A percentile compares a stretch with the other conserved stretches of the same genome.
Evolutionary conservation across 306 rosid species (phyloP).

Genomic region (Cyclanthera cordifolia): DNA sequence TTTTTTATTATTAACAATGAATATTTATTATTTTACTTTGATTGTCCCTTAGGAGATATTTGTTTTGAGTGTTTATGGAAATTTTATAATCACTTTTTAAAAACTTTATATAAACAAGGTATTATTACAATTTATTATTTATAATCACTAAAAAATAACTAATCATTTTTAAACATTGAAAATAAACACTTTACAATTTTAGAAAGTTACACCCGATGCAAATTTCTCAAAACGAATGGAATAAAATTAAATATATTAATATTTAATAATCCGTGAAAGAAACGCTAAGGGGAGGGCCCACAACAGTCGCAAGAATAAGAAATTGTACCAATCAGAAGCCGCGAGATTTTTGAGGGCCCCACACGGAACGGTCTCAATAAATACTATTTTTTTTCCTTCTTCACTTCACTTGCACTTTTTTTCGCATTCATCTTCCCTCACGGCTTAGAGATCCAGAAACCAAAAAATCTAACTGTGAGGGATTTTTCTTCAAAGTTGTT

Average conservation of each 20-base stretch:
- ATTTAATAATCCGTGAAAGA: not conserved
- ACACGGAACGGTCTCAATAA: constrained; percentile 1
- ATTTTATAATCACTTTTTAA: no score
- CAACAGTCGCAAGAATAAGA: constrained; percentile 7
- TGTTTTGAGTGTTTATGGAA: no score
- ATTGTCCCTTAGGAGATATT: no score
- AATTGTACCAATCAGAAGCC: constrained; percentile 9
- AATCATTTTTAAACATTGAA: no score
- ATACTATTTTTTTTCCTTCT: not conserved
- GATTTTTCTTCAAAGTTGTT: not conserved
- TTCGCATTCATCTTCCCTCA: not conserved
- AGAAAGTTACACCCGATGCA: no score
- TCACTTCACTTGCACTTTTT: no score
- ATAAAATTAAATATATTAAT: not conserved
- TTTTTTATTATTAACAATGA: no score
- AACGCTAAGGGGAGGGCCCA: constrained; percentile 13
- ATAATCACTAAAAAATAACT: no score
- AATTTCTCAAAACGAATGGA: not conserved
- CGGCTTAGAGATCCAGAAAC: constrained; percentile 6
- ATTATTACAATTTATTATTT: no score
- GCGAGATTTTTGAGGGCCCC: constrained; percentile 10
- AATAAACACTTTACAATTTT: no score
- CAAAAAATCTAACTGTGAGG: constrained; percentile 6
- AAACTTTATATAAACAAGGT: no score
- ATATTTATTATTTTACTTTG: no score